phyloP scores from a whole-genome alignment of 768 basidiomycete genomes.

The Lactifluus volemus region DNA sequence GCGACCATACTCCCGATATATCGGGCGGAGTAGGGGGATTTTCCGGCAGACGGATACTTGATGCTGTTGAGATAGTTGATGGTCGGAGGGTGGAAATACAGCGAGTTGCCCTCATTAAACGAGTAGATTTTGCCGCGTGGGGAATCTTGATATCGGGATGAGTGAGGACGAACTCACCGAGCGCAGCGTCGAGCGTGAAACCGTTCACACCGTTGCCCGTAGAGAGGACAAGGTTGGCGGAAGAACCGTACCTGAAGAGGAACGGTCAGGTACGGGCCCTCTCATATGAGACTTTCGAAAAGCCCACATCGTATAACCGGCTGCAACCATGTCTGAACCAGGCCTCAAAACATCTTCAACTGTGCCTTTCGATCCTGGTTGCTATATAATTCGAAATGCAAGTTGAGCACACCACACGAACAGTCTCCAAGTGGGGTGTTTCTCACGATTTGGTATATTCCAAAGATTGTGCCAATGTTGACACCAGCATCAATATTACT shows the following conservation, averaged over 20 bases:
- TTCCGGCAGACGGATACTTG: slow-evolving; percentile 76
- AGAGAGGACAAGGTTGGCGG: slow-evolving; percentile 90
- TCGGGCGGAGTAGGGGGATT: slow-evolving; percentile 80
- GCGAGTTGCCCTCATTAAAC: slow-evolving; percentile 97
- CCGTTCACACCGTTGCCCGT: slow-evolving; percentile 96
- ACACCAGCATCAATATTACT: slow-evolving; percentile 99
- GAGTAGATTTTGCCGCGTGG: slow-evolving; percentile 97
- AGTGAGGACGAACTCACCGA: slow-evolving; percentile 98
- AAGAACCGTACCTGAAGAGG: slow-evolving; percentile 71
- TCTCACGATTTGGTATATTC: slow-evolving; percentile 84
- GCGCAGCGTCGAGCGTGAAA: slow-evolving; percentile 89
- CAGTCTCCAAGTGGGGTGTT: slow-evolving; percentile 17
- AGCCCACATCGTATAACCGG: slow-evolving; percentile 89
- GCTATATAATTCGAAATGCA: slow-evolving; percentile 34
- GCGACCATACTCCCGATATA: slow-evolving; percentile 99
- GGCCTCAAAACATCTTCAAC: slow-evolving; percentile 86
- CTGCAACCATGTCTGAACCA: slow-evolving; percentile 94
- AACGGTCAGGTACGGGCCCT: neutral
- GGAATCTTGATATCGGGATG: slow-evolving; percentile 97
- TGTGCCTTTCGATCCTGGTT: slow-evolving; percentile 67
- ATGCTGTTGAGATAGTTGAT: slow-evolving; percentile 79
- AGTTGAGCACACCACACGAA: neutral
- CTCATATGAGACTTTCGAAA: neutral
- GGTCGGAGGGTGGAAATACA: slow-evolving; percentile 86
- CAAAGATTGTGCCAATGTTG: slow-evolving; percentile 98